Evolutionary conservation across 1,139 yeast species (phyloP).

Genomic region (Diutina mesorugosa): DNA sequence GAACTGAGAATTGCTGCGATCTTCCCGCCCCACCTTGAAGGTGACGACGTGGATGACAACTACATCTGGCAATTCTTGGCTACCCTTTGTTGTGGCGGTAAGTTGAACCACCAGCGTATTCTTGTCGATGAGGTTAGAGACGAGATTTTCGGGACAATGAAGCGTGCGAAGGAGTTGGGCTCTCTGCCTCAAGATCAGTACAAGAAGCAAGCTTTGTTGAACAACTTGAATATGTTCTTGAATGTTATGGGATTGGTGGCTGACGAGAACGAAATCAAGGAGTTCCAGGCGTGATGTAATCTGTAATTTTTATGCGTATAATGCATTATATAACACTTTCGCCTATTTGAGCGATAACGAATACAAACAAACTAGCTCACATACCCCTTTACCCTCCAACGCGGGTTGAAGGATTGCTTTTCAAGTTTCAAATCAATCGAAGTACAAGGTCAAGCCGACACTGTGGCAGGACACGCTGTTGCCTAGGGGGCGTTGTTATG

Average conservation of each 20-base stretch:
- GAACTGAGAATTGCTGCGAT: constrained; percentile 69
- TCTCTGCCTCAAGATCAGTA: constrained; percentile 37
- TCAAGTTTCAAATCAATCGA: no score
- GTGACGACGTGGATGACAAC: constrained; percentile 40
- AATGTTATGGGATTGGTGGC: constrained; percentile 96
- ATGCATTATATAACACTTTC: neutral
- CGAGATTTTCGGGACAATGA: constrained; percentile 84
- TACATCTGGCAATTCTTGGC: constrained; percentile 98
- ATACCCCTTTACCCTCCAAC: neutral
- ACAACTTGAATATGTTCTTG: constrained; percentile 80
- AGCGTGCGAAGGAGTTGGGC: constrained; percentile 60
- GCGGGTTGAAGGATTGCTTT: neutral
- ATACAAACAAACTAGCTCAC: neutral
- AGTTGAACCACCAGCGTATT: constrained; percentile 83
- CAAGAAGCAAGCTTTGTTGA: constrained; percentile 53
- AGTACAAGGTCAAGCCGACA: neutral
- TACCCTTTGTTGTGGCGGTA: constrained; percentile 84
- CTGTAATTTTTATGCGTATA: neutral
- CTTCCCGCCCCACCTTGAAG: constrained; percentile 57
- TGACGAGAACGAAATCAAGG: constrained; percentile 50
- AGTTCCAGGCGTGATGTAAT: constrained; percentile 13
- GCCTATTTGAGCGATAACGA: neutral
- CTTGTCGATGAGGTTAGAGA: constrained; percentile 93
- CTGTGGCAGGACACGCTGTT: no score
- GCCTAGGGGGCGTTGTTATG: neutral